A percentile compares a stretch with the other conserved stretches of the same genome.
These are phyloP conservation scores for Prunus mongolica DNA, from an alignment of 306 rosid species.

Conservation along the genomic window DNA sequence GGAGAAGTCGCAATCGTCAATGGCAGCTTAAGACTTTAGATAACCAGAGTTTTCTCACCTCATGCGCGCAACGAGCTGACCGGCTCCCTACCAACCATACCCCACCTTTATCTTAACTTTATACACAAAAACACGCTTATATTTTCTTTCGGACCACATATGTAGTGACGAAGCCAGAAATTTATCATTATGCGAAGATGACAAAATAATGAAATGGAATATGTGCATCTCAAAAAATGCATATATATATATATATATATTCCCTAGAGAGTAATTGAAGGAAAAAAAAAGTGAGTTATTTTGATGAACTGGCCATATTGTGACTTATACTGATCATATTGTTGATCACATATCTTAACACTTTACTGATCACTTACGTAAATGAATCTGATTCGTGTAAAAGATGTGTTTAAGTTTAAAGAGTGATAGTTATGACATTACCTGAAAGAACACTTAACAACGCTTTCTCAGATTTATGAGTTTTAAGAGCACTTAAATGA, in stretches of 20 bases:
- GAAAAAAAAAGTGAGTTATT: background rate
- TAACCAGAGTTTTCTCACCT: conserved; percentile 24
- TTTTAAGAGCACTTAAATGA: background rate
- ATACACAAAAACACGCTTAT: no score
- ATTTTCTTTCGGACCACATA: no score
- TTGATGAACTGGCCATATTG: background rate
- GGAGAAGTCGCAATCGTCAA: conserved; percentile 20
- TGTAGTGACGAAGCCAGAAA: no score
- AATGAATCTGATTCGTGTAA: background rate
- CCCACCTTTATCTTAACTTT: conserved; percentile 26
- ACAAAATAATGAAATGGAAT: no score
- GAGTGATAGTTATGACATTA: background rate
- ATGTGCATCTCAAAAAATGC: no score
- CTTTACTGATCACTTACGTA: background rate
- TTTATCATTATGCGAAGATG: no score
- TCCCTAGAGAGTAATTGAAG: background rate
- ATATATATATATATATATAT: background rate
- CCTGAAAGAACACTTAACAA: background rate
- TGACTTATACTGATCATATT: background rate
- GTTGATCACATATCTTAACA: background rate
- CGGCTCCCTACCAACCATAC: conserved; percentile 63
- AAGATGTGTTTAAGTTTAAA: background rate
- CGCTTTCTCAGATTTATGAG: background rate
- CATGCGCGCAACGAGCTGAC: conserved; percentile 58
- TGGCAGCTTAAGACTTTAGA: conserved; percentile 36